Evolutionary conservation across 768 basidiomycete genomes (phyloP).

Genomic region (Lentinula boryana): DNA sequence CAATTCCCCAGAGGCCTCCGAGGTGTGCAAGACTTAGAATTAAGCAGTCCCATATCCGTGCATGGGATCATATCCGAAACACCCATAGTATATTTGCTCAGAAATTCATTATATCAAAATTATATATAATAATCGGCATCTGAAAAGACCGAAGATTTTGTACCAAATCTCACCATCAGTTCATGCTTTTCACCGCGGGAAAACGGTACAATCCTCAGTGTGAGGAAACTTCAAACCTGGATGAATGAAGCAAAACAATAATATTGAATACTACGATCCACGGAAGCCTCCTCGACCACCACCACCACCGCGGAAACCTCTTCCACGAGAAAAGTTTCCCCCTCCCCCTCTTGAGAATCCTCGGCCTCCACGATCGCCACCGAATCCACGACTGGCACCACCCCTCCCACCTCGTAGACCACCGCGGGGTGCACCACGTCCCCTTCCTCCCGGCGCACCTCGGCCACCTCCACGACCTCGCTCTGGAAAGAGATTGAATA

Average conservation of each 20-base stretch:
- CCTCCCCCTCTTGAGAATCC: background rate
- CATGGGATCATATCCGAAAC: no score
- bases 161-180: no score
- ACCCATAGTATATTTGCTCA: no score
- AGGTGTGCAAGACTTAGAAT: no score
- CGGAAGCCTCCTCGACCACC: constrained; percentile 7
- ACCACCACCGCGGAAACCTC: constrained; percentile 1
- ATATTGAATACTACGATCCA: background rate
- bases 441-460: constrained; percentile 20
- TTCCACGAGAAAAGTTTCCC: constrained; percentile 8
- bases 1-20: no score
- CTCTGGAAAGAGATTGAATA: constrained; percentile 13
- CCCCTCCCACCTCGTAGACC: constrained; percentile 27
- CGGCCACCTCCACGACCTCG: constrained; percentile 33
- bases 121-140: no score
- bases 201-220: no score
- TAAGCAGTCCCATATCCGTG: no score
- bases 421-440: constrained; percentile 32
- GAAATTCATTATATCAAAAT: no score
- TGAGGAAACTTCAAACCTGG: background rate
- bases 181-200: no score
- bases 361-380: constrained; percentile 6
- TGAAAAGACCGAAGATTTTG: no score
- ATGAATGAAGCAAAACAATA: background rate
- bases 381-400: constrained; percentile 28